Percentiles rank a stretch among this genome's conserved stretches.
Conservation (phyloP, 345 rosid species). For the Salix koriyanagi region DNA sequence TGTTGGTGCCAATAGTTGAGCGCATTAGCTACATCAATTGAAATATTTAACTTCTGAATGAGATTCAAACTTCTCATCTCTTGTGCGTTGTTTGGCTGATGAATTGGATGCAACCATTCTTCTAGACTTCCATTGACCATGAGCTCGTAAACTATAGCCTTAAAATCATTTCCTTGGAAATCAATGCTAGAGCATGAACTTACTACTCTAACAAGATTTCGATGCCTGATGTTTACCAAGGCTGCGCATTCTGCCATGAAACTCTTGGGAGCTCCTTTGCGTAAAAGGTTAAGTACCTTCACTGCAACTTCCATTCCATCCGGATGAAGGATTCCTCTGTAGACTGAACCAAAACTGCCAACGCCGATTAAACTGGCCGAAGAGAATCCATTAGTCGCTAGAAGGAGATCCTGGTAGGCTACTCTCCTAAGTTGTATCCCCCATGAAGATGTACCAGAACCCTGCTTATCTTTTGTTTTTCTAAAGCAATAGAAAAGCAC, state of each 20-base stretch:
- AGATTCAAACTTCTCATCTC: not conserved
- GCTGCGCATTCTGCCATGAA: not conserved
- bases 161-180: not conserved
- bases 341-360: not conserved
- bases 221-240: not conserved
- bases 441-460: too few species aligned
- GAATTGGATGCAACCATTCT: not conserved
- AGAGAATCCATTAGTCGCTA: not conserved
- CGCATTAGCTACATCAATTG: not conserved
- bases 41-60: not conserved
- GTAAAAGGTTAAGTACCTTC: not conserved
- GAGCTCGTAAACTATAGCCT: not conserved
- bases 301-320: not conserved
- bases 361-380: not conserved
- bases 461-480: too few species aligned
- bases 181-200: not conserved
- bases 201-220: not conserved
- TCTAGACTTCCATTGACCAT: not conserved
- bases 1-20: not conserved
- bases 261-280: not conserved
- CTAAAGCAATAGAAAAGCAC: too few species aligned
- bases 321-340: not conserved
- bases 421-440: not conserved
- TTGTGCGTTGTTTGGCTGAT: not conserved
- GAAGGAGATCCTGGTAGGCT: not conserved